These are phyloP conservation scores for Clavariopsis aquatica DNA, from an alignment of 495 filamentous ascomycete species.

Conservation along the genomic window DNA sequence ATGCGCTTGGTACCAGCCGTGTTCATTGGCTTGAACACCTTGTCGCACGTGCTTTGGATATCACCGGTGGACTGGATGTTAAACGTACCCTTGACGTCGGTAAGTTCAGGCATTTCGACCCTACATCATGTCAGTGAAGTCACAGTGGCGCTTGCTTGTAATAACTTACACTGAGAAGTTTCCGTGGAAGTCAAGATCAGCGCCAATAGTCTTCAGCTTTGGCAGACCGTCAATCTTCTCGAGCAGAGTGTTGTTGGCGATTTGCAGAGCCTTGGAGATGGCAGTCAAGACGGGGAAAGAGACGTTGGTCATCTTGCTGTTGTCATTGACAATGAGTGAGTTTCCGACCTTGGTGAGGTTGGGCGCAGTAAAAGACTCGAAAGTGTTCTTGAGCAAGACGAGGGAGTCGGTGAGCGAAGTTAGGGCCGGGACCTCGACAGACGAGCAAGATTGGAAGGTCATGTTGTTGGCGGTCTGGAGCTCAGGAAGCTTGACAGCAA, in stretches of 20 bases:
- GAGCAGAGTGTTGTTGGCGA: slow-evolving; percentile 85
- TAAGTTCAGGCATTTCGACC: slow-evolving; percentile 65
- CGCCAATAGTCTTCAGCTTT: slow-evolving; percentile 65
- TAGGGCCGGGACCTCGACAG: slow-evolving; percentile 75
- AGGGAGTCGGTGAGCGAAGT: slow-evolving; percentile 72
- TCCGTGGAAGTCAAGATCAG: slow-evolving; percentile 87
- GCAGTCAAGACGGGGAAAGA: slow-evolving; percentile 65
- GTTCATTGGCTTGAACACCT: slow-evolving; percentile 53
- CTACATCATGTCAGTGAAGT: slow-evolving; percentile 49
- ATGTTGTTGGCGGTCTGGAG: slow-evolving; percentile 77
- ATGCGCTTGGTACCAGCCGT: slow-evolving; percentile 42
- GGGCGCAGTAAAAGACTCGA: slow-evolving; percentile 66
- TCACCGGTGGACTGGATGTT: slow-evolving; percentile 72
- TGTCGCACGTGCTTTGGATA: slow-evolving; percentile 39
- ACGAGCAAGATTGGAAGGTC: slow-evolving; percentile 82
- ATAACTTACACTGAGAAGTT: slow-evolving; percentile 77
- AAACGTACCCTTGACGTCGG: slow-evolving; percentile 81
- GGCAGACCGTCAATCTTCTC: slow-evolving; percentile 64
- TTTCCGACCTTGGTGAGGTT: slow-evolving; percentile 77
- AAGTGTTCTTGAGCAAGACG: slow-evolving; percentile 79
- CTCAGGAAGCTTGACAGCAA: slow-evolving; percentile 69
- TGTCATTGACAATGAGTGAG: slow-evolving; percentile 73
- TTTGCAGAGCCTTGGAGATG: slow-evolving; percentile 74
- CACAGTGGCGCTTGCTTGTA: neutral
- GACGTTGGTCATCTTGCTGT: slow-evolving; percentile 74